phyloP scores from a whole-genome alignment of 495 filamentous ascomycete genomes.

The Amphirosellinia nigrospora region DNA sequence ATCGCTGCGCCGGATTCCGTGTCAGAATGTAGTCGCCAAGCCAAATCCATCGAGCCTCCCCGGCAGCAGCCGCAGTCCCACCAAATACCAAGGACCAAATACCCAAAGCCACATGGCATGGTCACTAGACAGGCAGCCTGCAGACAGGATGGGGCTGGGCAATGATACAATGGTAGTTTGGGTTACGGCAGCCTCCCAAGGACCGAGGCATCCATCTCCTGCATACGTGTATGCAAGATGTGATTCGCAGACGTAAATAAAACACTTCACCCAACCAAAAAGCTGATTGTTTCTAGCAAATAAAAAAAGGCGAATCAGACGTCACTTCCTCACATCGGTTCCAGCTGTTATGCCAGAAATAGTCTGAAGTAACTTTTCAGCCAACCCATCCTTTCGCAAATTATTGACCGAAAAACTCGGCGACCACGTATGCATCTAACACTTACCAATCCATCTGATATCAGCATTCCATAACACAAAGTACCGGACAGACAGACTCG shows the following conservation, averaged over 20 bases:
- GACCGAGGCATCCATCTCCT: not conserved
- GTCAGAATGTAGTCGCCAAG: slow-evolving; percentile 20
- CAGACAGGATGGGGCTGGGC: slow-evolving; percentile 4
- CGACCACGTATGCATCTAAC: slow-evolving; percentile 20
- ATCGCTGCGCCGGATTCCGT: not conserved
- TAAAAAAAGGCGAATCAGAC: slow-evolving; percentile 18
- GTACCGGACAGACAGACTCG: slow-evolving; percentile 12
- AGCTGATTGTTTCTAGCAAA: not conserved
- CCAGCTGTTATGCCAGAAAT: not conserved
- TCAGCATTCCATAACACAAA: slow-evolving; percentile 17
- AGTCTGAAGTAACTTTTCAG: slow-evolving; percentile 8
- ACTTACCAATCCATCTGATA: slow-evolving; percentile 15
- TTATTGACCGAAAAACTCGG: slow-evolving; percentile 26
- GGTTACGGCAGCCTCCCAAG: slow-evolving; percentile 4
- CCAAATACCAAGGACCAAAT: slow-evolving; percentile 1
- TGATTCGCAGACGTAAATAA: slow-evolving; percentile 26
- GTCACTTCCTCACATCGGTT: not conserved
- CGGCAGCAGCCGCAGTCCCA: slow-evolving; percentile 27
- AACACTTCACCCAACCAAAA: slow-evolving; percentile 21
- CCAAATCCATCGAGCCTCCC: slow-evolving; percentile 1
- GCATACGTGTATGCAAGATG: slow-evolving; percentile 18
- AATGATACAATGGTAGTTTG: slow-evolving; percentile 10
- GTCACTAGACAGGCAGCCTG: slow-evolving; percentile 13
- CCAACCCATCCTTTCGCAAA: slow-evolving; percentile 19
- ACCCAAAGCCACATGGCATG: slow-evolving; percentile 25